A percentile compares a stretch with the other conserved stretches of the same genome.
phyloP scores from a whole-genome alignment of 2,329 filamentous ascomycete species.

The Eurotiales sp. region DNA sequence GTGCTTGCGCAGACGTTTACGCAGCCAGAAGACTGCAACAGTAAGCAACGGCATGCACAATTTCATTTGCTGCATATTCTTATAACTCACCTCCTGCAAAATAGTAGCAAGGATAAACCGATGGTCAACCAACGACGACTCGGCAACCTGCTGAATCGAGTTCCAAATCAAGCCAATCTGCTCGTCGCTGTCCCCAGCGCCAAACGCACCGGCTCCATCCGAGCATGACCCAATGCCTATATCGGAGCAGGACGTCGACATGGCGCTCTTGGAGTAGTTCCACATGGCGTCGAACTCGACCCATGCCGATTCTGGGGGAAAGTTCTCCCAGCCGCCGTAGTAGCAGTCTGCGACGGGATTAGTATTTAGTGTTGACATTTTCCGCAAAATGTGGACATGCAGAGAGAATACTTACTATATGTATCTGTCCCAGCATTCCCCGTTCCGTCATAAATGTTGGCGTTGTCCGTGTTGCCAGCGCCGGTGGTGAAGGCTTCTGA shows the following conservation, averaged over 20 bases:
- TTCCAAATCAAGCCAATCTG: slow-evolving; percentile 14
- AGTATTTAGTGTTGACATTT: not conserved
- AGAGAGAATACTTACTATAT: slow-evolving; percentile 1
- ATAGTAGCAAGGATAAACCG: slow-evolving; percentile 13
- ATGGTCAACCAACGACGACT: slow-evolving; percentile 12
- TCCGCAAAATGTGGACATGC: not conserved
- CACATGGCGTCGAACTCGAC: slow-evolving; percentile 14
- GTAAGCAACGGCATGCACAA: not conserved
- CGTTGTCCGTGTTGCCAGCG: slow-evolving; percentile 8
- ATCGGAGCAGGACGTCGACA: slow-evolving; percentile 9
- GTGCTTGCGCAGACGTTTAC: slow-evolving; percentile 10
- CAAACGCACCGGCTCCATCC: slow-evolving; percentile 7
- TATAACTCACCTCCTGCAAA: slow-evolving; percentile 9
- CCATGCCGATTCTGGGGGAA: slow-evolving; percentile 8
- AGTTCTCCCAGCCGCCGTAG: slow-evolving; percentile 11
- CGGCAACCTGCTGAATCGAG: slow-evolving; percentile 13
- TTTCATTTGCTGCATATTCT: too few relatives aligned
- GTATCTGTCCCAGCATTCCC: slow-evolving; percentile 7
- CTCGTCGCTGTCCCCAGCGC: slow-evolving; percentile 3
- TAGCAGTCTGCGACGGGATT: slow-evolving; percentile 6
- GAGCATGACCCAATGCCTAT: slow-evolving; percentile 10
- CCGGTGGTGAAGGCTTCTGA: slow-evolving; percentile 9
- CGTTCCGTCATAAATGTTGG: slow-evolving; percentile 12
- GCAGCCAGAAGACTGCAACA: slow-evolving; percentile 11
- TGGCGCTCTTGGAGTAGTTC: slow-evolving; percentile 13